Conservation (phyloP, 2,329 filamentous ascomycete genomes). For the Fusarium nematophilum region DNA sequence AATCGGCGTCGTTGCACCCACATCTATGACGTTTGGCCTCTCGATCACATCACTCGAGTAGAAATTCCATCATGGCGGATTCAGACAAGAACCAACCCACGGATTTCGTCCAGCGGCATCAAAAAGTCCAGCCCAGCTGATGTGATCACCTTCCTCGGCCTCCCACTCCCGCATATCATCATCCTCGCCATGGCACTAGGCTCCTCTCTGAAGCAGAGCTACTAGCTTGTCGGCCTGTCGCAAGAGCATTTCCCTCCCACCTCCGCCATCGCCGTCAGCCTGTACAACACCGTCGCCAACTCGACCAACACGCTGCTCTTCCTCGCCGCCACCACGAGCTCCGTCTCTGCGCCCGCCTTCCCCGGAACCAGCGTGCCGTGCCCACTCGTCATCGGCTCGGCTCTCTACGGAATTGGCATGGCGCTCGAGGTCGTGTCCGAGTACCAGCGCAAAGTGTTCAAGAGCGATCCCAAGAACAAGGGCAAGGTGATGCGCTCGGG, state of each 20-base stretch:
- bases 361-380: conserved; percentile 35
- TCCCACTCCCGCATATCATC: conserved; percentile 62
- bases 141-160: conserved; percentile 53
- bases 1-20: too few species aligned
- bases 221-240: conserved; percentile 60
- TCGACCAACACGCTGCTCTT: conserved; percentile 66
- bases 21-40: too few species aligned
- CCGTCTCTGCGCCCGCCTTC: conserved; percentile 39
- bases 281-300: conserved; percentile 67
- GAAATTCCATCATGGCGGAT: conserved; percentile 15
- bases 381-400: conserved; percentile 58
- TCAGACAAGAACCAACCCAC: neutral
- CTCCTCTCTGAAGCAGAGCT: conserved; percentile 65
- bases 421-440: conserved; percentile 66
- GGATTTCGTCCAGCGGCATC: conserved; percentile 53
- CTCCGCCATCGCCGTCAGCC: conserved; percentile 56
- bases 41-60: too few species aligned
- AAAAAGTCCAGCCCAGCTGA: conserved; percentile 50
- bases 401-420: conserved; percentile 63
- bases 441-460: conserved; percentile 62
- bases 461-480: conserved; percentile 49
- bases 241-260: conserved; percentile 61
- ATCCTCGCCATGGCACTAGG: conserved; percentile 65
- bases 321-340: conserved; percentile 59
- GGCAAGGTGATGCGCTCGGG: conserved; percentile 53